Evolutionary conservation across 352 stramenopile species (phyloP).

Genomic region (Phytophthora syringae): DNA sequence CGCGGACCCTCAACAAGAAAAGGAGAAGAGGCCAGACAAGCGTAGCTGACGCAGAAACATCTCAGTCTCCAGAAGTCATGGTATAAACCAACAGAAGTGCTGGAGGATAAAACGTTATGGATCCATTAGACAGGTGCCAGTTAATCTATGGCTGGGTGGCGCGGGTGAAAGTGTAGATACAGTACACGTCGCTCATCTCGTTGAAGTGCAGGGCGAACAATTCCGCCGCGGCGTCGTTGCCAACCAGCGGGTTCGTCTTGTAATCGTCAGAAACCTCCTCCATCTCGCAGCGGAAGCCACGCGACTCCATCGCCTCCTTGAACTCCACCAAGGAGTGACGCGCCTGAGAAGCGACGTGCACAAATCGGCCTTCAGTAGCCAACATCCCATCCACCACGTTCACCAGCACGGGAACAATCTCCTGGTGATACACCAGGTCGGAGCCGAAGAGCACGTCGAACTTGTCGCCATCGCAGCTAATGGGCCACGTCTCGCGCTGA

Average conservation of each 20-base stretch:
- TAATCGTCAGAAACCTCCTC: conserved; percentile 80
- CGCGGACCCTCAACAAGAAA: conserved; percentile 27
- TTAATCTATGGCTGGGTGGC: conserved; percentile 33
- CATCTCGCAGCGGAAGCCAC: conserved; percentile 67
- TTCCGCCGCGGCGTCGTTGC: conserved; percentile 64
- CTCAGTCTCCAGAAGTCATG: conserved; percentile 18
- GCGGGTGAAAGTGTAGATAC: conserved; percentile 84
- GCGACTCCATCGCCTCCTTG: conserved; percentile 75
- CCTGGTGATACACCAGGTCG: conserved; percentile 87
- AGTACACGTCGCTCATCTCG: conserved; percentile 91
- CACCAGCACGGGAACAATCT: conserved; percentile 82
- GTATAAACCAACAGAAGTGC: conserved; percentile 15
- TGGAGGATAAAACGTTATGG: conserved; percentile 17
- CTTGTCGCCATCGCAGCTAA: conserved; percentile 33
- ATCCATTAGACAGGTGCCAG: conserved; percentile 27
- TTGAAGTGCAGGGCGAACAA: conserved; percentile 90
- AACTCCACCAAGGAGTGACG: conserved; percentile 86
- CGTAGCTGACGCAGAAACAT: neutral
- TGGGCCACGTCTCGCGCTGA: conserved; percentile 75
- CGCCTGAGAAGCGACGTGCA: conserved; percentile 82
- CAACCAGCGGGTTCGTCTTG: conserved; percentile 86
- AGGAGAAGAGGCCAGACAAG: conserved; percentile 1
- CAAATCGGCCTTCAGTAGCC: conserved; percentile 58
- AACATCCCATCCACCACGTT: conserved; percentile 81
- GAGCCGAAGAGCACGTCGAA: conserved; percentile 86